Evolutionary conservation across 805 yeast species (phyloP), one percentile per base, ranked within the genome.

Genomic region (Deakozyma indianensis): DNA sequence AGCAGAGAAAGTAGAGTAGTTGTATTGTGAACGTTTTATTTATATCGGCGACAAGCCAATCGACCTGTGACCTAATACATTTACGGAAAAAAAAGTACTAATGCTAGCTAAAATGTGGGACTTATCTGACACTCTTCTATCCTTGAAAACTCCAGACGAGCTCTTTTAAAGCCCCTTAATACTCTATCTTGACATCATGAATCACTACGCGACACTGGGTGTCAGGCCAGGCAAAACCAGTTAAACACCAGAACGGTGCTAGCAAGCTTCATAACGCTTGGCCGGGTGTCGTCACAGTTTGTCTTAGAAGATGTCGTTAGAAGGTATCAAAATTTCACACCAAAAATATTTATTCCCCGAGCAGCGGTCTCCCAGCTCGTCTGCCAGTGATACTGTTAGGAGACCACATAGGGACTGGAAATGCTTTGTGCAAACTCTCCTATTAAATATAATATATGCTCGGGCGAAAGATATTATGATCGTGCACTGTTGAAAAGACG

Each of bases 81-180:
- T n/a, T n/a, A n/a, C n/a, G n/a, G n/a, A n/a, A n/a, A n/a, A n/a
- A n/a, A n/a, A n/a, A n/a, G n/a, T n/a, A n/a, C n/a, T n/a, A n/a
- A n/a, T n/a, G n/a, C n/a, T n/a, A n/a, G n/a, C n/a, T n/a, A 25
- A 15, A 18, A 52, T 58, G 60, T 59, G 20, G 47, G 63, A 47
- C 59, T 53, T 50, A 56, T 58, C 62, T 59, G 63, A 59, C 63
- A 57, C 63, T 53, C 56, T 48, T 43, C 47, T 44, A 47, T 50
- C 56, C 51, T 49, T 15, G 45, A 38, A 42, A 24, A 41, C 41
- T 51, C 53, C 51, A 45, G 47, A 48, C 55, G 59, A 51, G 61
- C 55, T 57, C 61, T 57, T 57, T 56, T 51, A 54, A 53, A 56
- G 55, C 53, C 57, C 5, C 43, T 21, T 25, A 18, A 11, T 25